Conservation (phyloP, 179 eudicot species). For the Patellifolia procumbens region DNA sequence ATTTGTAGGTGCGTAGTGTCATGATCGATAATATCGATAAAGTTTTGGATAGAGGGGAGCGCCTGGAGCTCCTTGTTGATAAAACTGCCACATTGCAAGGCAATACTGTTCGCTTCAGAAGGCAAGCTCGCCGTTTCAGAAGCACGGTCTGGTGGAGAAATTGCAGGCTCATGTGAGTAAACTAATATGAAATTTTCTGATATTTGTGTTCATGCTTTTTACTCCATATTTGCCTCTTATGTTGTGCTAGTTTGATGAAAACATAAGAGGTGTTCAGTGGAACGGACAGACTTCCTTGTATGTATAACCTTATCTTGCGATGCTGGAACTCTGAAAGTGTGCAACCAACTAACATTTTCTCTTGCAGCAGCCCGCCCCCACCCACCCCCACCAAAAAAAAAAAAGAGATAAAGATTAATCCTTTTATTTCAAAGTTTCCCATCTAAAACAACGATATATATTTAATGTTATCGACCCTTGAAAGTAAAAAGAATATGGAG, state of each 20-base stretch:
- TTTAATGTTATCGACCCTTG: neutral
- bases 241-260: neutral
- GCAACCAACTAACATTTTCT: neutral
- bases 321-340: neutral
- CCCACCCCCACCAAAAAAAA: too few species aligned
- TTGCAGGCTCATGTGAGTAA: constrained; percentile 68
- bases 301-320: neutral
- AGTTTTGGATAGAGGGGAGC: constrained; percentile 93
- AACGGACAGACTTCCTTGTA: neutral
- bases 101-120: constrained; percentile 85
- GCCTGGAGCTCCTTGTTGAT: constrained; percentile 86
- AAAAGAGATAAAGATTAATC: too few species aligned
- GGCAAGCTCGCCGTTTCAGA: constrained; percentile 87
- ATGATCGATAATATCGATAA: constrained; percentile 98
- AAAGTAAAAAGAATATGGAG: neutral
- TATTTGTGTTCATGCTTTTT: neutral
- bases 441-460: neutral
- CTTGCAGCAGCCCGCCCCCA: too few species aligned
- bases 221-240: neutral
- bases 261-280: neutral
- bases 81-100: constrained; percentile 88
- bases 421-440: neutral
- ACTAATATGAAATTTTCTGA: neutral
- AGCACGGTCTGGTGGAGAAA: constrained; percentile 94
- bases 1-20: constrained; percentile 64